A percentile compares a stretch with the other conserved stretches of the same genome.
These are phyloP conservation scores for Colletotrichum sp. DNA, from an alignment of 2,329 filamentous ascomycete species.

Conservation along the genomic window DNA sequence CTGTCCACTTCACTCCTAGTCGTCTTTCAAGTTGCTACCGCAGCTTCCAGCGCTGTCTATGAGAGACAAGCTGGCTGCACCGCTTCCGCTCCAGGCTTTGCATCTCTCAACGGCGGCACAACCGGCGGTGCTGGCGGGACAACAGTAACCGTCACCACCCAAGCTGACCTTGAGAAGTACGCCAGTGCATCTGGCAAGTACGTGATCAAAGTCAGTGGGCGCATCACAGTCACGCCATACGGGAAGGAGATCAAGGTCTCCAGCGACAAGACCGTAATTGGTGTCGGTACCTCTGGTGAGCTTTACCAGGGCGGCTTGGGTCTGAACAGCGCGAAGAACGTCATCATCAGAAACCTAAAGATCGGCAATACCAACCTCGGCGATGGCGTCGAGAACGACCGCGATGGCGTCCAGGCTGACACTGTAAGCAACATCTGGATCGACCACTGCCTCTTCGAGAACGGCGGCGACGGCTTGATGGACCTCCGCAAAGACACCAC, in stretches of 20 bases:
- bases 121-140: constrained; percentile 26
- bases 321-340: constrained; percentile 18
- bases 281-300: constrained; percentile 18
- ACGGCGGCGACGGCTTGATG: constrained; percentile 20
- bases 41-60: neutral
- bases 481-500: constrained; percentile 23
- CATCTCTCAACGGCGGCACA: constrained; percentile 28
- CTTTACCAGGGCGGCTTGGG: constrained; percentile 21
- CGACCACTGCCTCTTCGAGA: constrained; percentile 21
- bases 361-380: constrained; percentile 11
- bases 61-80: neutral
- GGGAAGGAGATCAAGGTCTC: constrained; percentile 26
- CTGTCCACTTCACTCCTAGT: neutral
- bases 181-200: constrained; percentile 24
- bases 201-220: constrained; percentile 28
- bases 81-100: constrained; percentile 26
- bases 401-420: constrained; percentile 20
- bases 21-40: neutral
- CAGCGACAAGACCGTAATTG: constrained; percentile 27
- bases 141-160: constrained; percentile 23
- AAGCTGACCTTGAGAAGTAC: constrained; percentile 27
- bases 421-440: constrained; percentile 24
- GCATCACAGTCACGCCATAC: constrained; percentile 25
- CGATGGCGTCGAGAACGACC: constrained; percentile 12
- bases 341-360: constrained; percentile 26